Percentiles rank a stretch among this genome's conserved stretches.
Conservation (phyloP, 2,329 filamentous ascomycete species). For the Aspergillus pseudotamarii region DNA sequence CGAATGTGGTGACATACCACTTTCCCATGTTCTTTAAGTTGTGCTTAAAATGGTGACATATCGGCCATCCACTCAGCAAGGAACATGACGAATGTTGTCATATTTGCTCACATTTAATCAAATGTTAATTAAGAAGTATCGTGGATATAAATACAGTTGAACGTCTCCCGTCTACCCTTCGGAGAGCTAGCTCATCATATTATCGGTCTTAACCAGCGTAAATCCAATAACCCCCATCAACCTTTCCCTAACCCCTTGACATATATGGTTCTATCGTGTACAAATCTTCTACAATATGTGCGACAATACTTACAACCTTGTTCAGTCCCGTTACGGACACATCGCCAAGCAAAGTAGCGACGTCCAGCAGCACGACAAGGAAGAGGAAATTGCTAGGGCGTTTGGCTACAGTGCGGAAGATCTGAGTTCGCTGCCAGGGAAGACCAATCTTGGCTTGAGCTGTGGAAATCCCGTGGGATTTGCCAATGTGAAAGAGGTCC, state of each 20-base stretch:
- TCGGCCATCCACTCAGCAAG: neutral
- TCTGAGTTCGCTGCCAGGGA: conserved; percentile 49
- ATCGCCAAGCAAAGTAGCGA: conserved; percentile 31
- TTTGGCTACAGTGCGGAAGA: conserved; percentile 58
- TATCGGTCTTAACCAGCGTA: neutral
- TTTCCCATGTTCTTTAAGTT: neutral
- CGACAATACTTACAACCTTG: conserved; percentile 17
- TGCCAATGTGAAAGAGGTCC: conserved; percentile 50
- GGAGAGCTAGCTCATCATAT: neutral
- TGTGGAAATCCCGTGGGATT: conserved; percentile 58
- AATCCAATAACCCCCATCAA: neutral
- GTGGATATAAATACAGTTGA: neutral
- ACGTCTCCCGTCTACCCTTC: neutral
- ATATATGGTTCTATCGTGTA: neutral
- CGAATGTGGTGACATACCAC: neutral
- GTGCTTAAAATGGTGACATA: neutral
- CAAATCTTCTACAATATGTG: conserved; percentile 7
- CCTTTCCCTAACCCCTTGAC: neutral
- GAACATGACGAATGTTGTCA: neutral
- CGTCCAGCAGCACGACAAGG: conserved; percentile 30
- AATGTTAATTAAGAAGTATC: too few species aligned
- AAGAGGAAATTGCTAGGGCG: conserved; percentile 49
- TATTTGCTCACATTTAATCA: neutral
- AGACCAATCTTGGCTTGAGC: conserved; percentile 56
- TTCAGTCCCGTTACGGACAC: conserved; percentile 20